Base-by-base conservation (phyloP, 1,284 basidiomycete species). In the Phylloporus gajari region DNA sequence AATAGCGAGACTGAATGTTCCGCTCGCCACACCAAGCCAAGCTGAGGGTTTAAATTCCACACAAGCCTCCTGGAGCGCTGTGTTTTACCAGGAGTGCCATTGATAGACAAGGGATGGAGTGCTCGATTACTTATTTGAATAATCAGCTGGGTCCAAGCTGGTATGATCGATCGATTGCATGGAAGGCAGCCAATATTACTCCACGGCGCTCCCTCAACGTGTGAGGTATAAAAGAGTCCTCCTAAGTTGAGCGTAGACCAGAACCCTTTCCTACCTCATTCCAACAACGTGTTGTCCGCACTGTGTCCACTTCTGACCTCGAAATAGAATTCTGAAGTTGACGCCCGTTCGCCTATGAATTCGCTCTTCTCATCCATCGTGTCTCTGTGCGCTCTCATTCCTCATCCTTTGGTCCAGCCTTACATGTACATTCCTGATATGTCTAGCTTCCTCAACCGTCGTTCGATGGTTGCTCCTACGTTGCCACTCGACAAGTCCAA, bases 341-440 rank as follows among this genome's bases (percentile, higher is more conserved):
- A n/a, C n/a, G n/a, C n/a, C n/a, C n/a, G n/a, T n/a, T n/a, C n/a
- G n/a, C n/a, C n/a, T n/a, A 75, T 75, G 73, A 19, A 66, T 13
- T 68, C 65, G 2, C 32, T 67, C 23, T 2, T 40, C 2, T 62
- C 73, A 35, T 32, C 25, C 15, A 15, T 76, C 3, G 4, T 70
- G 3, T 74, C 75, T 11, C 62, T 21, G 77, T 76, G 62, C 44
- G 68, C 32, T 35, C 21, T 21, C 11, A 6, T 60, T 38, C 48
- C 32, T 2, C 42, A 23, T 58, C 67, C 32, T 48, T 46, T 65
- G 27, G 13, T 21, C 38, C 23, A 12, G 15, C 7, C 71, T 78
- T 53, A 73, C 68, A 82, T 81, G 79, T 72, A 78, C 25, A 68
- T 80, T 32, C 78, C 77, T 19, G 5, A 17, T 19, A 8, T 73